phyloP scores from a whole-genome alignment of 805 yeast genomes.

The Barnettozyma salicaria region DNA sequence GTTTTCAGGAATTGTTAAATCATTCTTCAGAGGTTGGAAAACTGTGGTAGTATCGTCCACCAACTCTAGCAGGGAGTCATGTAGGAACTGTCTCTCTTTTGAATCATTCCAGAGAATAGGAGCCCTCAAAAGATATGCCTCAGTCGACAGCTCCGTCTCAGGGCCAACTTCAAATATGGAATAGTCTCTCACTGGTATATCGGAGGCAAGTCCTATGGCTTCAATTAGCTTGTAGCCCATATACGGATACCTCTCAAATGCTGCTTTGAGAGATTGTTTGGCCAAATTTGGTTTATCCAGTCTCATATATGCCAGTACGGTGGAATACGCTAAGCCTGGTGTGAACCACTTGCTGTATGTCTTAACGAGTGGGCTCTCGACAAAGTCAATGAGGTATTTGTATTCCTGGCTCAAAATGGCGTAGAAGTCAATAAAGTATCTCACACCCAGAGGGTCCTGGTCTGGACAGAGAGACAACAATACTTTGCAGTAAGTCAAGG shows the following conservation, averaged over 20 bases:
- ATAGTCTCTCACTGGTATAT: conserved; percentile 27
- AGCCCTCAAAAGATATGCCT: conserved; percentile 56
- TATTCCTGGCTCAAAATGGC: conserved; percentile 61
- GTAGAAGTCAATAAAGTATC: conserved; percentile 77
- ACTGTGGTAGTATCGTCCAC: conserved; percentile 15
- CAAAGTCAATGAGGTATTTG: conserved; percentile 53
- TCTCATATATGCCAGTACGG: conserved; percentile 54
- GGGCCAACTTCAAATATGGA: conserved; percentile 24
- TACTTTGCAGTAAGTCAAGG: conserved; percentile 67
- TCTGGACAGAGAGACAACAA: conserved; percentile 65
- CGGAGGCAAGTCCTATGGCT: conserved; percentile 33
- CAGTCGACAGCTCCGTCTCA: conserved; percentile 37
- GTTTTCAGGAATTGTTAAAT: conserved; percentile 45
- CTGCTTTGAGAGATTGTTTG: conserved; percentile 37
- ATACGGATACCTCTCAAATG: conserved; percentile 53
- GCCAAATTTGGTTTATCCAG: conserved; percentile 42
- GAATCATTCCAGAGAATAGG: conserved; percentile 47
- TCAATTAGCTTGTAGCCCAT: conserved; percentile 47
- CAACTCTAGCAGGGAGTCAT: conserved; percentile 32
- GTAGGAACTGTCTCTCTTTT: conserved; percentile 41
- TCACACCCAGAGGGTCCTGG: conserved; percentile 79
- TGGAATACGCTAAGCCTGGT: conserved; percentile 64
- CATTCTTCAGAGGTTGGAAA: conserved; percentile 14
- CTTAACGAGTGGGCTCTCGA: conserved; percentile 47
- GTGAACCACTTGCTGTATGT: conserved; percentile 64